A percentile compares a stretch with the other conserved stretches of the same genome.
phyloP scores from a whole-genome alignment of 169 alveolate species.

The Sarcocystis neurona region DNA sequence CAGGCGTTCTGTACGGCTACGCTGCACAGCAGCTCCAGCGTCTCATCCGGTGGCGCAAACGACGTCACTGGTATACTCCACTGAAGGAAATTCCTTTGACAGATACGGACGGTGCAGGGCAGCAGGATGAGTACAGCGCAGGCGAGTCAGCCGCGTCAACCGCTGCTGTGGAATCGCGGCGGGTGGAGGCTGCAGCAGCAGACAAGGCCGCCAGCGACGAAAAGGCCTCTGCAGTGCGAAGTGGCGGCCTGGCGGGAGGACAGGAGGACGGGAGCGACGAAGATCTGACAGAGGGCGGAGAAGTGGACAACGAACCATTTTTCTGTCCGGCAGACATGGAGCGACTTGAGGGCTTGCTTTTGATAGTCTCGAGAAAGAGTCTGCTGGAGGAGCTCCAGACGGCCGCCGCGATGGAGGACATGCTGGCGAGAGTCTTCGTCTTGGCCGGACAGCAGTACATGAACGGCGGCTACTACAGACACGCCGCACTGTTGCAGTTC shows the following conservation, averaged over 20 bases:
- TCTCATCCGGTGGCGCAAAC: slow-evolving; percentile 9
- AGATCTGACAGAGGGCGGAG: too few relatives aligned
- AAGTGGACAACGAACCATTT: slow-evolving; percentile 4
- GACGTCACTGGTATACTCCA: slow-evolving; percentile 2
- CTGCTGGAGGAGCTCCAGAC: slow-evolving; percentile 1
- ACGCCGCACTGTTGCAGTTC: slow-evolving; percentile 57
- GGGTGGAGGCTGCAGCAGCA: slow-evolving; percentile 34
- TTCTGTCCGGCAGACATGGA: slow-evolving; percentile 31
- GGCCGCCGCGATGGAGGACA: neutral
- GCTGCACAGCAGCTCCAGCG: slow-evolving; percentile 58
- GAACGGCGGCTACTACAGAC: slow-evolving; percentile 47
- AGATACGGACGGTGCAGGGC: too few relatives aligned
- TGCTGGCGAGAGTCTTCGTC: slow-evolving; percentile 30
- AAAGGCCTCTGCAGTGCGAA: too few relatives aligned
- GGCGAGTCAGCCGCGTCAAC: neutral
- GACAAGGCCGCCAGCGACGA: too few relatives aligned
- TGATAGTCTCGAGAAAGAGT: slow-evolving; percentile 8
- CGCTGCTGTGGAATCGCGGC: too few relatives aligned
- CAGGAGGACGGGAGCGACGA: too few relatives aligned
- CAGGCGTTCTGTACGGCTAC: slow-evolving; percentile 38
- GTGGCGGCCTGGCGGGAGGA: too few relatives aligned
- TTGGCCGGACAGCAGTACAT: slow-evolving; percentile 56
- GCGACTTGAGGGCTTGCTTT: neutral
- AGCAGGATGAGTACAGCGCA: too few relatives aligned
- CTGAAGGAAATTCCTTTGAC: neutral